Evolutionary conservation across 345 rosid species (phyloP), one percentile per base, ranked within the genome.

Genomic region (Salix caprea): DNA sequence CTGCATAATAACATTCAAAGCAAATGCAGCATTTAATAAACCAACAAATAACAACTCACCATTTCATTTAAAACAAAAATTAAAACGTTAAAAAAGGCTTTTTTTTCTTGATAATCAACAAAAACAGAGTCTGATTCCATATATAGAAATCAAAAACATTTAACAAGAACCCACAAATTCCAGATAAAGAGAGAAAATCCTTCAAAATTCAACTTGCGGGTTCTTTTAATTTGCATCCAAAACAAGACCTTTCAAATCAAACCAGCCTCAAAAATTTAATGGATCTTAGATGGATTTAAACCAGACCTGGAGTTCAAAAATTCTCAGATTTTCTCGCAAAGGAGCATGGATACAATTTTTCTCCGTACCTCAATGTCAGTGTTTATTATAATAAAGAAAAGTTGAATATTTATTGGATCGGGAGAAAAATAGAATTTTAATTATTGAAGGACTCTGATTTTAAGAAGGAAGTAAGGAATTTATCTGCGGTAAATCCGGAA

Each of bases 361-460:
- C 64, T 58, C 6, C 10, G 64, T 58, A 23, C 5, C 64, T 40
- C 44, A 9, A 12, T 10, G 14, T 58, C 64, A 10, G 5, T 23
- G 62, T 58, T 56, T 56, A 44, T 28, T 2, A 44, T 44, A 24
- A 30, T 10, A 62, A 15, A 18, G 19, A 19, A 2, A 6, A 16
- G 10, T 14, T 34, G 23, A 42, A 64, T 10, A 50, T 42, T 70
- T 71, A 72, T 80, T 40, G 84, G 84, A 75, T 83, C 81, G 9
- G 77, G 77, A 37, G 83, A 75, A 44, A 42, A 39, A 30, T 34
- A 42, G 2, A 70, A 6, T 74, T 70, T 44, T 69, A 44, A 76
- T 44, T 24, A 69, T 61, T 19, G 69, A 61, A 24, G 24, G 37
- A 71, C 50, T 39, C 46, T 13, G 52, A 62, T 36, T 37, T 77